A percentile compares a stretch with the other conserved stretches of the same genome.
phyloP scores from a whole-genome alignment of 2,329 filamentous ascomycete species.

The Aspergillus felis region DNA sequence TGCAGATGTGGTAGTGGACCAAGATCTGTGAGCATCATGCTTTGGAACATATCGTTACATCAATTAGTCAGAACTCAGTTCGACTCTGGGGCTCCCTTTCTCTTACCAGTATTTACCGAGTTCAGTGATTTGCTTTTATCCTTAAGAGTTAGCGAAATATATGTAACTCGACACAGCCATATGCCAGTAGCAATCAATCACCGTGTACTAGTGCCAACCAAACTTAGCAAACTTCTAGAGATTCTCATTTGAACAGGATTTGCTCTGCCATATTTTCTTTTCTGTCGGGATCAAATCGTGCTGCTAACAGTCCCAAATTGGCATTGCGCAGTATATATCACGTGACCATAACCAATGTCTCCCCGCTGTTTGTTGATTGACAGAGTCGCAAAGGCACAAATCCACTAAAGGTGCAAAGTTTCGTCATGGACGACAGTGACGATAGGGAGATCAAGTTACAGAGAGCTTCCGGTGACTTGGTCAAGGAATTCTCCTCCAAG shows the following conservation, averaged over 20 bases:
- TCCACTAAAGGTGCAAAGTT: not conserved
- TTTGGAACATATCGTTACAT: not conserved
- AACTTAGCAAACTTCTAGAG: not conserved
- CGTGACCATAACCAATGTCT: not conserved
- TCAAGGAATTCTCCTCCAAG: conserved; percentile 40
- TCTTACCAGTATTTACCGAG: not conserved
- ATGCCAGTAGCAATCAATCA: not conserved
- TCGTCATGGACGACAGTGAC: conserved; percentile 42
- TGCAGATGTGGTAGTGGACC: conserved; percentile 1
- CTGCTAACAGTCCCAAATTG: not conserved
- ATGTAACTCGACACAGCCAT: not conserved
- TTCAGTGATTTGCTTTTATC: not conserved
- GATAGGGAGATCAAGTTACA: conserved; percentile 46
- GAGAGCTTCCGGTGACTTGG: conserved; percentile 42
- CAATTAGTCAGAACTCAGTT: too few species aligned
- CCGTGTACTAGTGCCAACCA: not conserved
- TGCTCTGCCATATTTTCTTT: not conserved
- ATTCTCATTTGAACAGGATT: not conserved
- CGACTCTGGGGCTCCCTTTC: too few species aligned
- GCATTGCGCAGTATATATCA: not conserved
- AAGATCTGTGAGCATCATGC: conserved; percentile 12
- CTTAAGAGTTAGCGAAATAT: not conserved
- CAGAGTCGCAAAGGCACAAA: conserved; percentile 4
- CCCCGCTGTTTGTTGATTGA: conserved; percentile 16
- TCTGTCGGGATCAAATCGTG: not conserved